Evolutionary conservation across 177 flowering plant genomes (phyloP).

Genomic region (Vitis hybrid): DNA sequence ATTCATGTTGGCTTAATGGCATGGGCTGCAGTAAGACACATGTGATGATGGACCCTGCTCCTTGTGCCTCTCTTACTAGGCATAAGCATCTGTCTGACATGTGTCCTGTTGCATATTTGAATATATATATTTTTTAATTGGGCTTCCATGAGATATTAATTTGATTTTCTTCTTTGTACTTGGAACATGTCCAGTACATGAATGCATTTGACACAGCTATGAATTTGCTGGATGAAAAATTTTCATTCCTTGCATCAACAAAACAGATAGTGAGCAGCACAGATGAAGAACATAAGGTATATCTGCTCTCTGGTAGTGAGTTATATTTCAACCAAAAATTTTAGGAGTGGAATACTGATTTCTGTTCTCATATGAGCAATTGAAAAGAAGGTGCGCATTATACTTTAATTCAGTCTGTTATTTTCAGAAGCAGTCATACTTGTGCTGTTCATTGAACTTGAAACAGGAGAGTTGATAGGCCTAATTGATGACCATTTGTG

Average conservation of each 20-base stretch:
- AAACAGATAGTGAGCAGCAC: constrained; percentile 88
- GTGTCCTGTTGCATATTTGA: not conserved
- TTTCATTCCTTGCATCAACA: constrained; percentile 71
- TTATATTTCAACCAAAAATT: not conserved
- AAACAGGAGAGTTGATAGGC: no score
- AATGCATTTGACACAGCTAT: constrained; percentile 90
- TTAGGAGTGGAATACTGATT: constrained; percentile 1
- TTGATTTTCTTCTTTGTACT: constrained; percentile 1
- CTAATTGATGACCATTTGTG: no score
- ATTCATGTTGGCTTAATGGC: not conserved
- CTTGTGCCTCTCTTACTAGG: no score
- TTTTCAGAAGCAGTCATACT: not conserved
- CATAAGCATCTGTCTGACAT: not conserved
- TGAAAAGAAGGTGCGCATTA: not conserved
- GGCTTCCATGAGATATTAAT: not conserved
- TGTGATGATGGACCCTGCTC: no score
- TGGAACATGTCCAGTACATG: constrained; percentile 66
- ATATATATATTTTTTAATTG: no score
- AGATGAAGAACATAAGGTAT: constrained; percentile 80
- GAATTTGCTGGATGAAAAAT: constrained; percentile 80
- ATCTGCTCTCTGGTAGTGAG: not conserved
- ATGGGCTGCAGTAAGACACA: not conserved
- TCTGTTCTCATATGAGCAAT: not conserved
- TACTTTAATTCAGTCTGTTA: not conserved
- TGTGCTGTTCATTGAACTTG: not conserved